Evolutionary conservation across 2,329 filamentous ascomycete species (phyloP).

Genomic region (Fusarium sp.): DNA sequence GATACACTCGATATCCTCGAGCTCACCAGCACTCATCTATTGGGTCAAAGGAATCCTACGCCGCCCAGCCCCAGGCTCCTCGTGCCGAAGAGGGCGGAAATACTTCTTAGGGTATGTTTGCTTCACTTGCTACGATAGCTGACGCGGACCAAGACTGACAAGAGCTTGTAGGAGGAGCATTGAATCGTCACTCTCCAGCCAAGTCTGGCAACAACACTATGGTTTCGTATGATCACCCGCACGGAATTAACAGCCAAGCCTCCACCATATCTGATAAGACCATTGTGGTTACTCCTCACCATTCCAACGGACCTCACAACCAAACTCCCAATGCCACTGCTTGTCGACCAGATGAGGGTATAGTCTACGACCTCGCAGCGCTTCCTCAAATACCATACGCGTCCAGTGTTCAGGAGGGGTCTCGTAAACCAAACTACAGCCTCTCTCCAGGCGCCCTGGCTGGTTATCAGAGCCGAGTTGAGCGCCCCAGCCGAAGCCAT

Average conservation of each 20-base stretch:
- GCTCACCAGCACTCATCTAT: neutral
- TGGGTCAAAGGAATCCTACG: neutral
- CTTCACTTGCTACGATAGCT: neutral
- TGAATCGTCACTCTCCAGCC: neutral
- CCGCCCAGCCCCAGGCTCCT: neutral
- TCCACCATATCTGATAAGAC: neutral
- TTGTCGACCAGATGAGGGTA: neutral
- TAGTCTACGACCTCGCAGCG: slow-evolving; percentile 8
- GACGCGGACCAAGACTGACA: neutral
- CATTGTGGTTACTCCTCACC: neutral
- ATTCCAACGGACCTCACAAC: neutral
- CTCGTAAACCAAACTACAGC: neutral
- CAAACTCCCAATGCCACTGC: neutral
- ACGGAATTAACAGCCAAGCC: neutral
- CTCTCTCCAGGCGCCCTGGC: slow-evolving; percentile 1
- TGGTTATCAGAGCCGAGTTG: neutral
- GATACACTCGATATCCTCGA: neutral
- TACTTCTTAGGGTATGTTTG: slow-evolving; percentile 20
- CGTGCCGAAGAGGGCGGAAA: neutral
- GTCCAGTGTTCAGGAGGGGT: neutral
- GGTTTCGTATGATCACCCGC: neutral
- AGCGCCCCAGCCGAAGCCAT: neutral
- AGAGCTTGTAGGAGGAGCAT: slow-evolving; percentile 8
- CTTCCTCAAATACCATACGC: neutral
- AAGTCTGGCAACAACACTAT: neutral